phyloP scores from a whole-genome alignment of 106 monocot species.

The Chionographis japonica region DNA sequence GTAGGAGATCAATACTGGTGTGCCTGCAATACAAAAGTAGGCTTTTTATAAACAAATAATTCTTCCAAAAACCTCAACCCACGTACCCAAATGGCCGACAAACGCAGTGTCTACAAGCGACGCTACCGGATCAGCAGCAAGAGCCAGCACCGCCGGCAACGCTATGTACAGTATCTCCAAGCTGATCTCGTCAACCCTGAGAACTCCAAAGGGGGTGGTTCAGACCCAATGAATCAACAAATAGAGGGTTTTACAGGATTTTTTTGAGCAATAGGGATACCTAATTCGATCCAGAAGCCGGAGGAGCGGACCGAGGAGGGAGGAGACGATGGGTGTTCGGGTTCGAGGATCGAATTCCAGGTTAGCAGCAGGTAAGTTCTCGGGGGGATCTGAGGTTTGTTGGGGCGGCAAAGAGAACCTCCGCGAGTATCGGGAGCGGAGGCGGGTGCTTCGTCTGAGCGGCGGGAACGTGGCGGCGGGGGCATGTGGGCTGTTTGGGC shows the following conservation, averaged over 20 bases:
- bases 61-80: neutral
- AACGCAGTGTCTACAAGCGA: slow-evolving; percentile 91
- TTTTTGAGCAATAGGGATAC: neutral
- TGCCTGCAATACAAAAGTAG: too few relatives aligned
- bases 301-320: neutral
- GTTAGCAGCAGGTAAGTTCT: neutral
- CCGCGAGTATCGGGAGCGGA: neutral
- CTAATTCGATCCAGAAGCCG: slow-evolving; percentile 19
- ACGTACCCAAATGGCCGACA: slow-evolving; percentile 81
- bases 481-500: neutral
- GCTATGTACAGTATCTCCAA: slow-evolving; percentile 75
- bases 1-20: too few relatives aligned
- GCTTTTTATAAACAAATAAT: too few relatives aligned
- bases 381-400: neutral
- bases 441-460: slow-evolving; percentile 1
- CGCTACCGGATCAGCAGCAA: slow-evolving; percentile 84
- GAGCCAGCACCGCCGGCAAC: slow-evolving; percentile 70
- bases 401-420: slow-evolving; percentile 13
- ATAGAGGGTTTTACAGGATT: neutral
- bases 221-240: neutral
- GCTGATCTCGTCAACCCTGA: slow-evolving; percentile 42
- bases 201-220: neutral
- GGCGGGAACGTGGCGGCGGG: neutral
- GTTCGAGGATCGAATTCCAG: neutral
- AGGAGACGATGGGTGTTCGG: neutral